Conservation (phyloP, 208 protist species). For the Porcisia deanei region DNA sequence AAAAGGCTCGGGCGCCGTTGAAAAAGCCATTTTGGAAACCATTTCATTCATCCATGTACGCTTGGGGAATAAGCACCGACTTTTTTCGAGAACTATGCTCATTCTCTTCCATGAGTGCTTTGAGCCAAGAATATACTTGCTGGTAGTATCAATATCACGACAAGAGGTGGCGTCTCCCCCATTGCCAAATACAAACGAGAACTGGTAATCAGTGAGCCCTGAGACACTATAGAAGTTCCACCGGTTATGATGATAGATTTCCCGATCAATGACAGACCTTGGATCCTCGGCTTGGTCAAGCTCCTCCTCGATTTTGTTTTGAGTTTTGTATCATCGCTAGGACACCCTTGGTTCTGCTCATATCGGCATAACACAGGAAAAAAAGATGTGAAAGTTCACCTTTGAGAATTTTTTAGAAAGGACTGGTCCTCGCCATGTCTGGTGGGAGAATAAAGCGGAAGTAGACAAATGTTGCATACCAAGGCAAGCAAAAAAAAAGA, state of each 20-base stretch:
- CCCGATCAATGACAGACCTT: slow-evolving; percentile 29
- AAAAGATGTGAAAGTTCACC: slow-evolving; percentile 6
- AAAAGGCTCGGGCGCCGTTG: slow-evolving; percentile 27
- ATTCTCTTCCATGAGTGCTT: slow-evolving; percentile 41
- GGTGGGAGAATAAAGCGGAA: background rate
- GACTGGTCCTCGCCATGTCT: background rate
- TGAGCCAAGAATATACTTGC: slow-evolving; percentile 47
- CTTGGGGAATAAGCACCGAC: slow-evolving; percentile 30
- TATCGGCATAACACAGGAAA: slow-evolving; percentile 7
- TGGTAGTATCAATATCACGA: slow-evolving; percentile 40
- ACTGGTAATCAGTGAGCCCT: slow-evolving; percentile 33
- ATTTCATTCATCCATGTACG: slow-evolving; percentile 52
- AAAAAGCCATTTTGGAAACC: slow-evolving; percentile 45
- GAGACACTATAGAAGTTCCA: slow-evolving; percentile 33
- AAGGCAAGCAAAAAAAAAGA: background rate
- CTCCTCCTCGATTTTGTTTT: slow-evolving; percentile 40
- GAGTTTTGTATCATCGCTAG: slow-evolving; percentile 18
- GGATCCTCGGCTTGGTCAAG: slow-evolving; percentile 41
- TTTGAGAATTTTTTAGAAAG: background rate
- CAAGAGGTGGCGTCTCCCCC: slow-evolving; percentile 26
- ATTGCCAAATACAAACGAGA: slow-evolving; percentile 40
- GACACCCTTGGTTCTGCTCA: background rate
- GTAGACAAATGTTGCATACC: background rate
- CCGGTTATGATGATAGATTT: slow-evolving; percentile 50
- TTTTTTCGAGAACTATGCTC: slow-evolving; percentile 43